Evolutionary conservation across 805 yeast species (phyloP).

Genomic region (Candida boleticola): DNA sequence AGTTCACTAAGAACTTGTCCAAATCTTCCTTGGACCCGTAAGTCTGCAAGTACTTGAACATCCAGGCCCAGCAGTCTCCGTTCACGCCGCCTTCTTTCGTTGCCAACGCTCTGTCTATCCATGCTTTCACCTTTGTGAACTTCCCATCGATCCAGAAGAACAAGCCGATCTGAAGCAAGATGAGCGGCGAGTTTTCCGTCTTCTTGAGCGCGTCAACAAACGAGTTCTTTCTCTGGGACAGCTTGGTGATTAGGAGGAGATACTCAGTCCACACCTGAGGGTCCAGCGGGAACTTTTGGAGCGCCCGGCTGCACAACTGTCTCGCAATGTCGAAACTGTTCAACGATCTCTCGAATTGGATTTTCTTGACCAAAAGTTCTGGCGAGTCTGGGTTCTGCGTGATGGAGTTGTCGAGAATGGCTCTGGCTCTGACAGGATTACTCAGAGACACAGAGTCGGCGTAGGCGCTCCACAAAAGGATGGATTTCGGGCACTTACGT

Average conservation of each 20-base stretch:
- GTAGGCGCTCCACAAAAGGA: conserved; percentile 54
- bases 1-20: conserved; percentile 31
- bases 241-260: conserved; percentile 44
- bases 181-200: conserved; percentile 57
- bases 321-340: conserved; percentile 53
- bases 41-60: conserved; percentile 43
- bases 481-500: conserved; percentile 41
- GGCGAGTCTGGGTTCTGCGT: conserved; percentile 49
- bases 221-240: conserved; percentile 53
- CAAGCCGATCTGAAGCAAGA: conserved; percentile 63
- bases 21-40: conserved; percentile 38
- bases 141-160: conserved; percentile 68
- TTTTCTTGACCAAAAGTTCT: conserved; percentile 55
- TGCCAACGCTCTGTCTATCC: conserved; percentile 71
- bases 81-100: conserved; percentile 41
- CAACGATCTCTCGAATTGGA: conserved; percentile 53
- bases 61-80: conserved; percentile 81
- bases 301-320: conserved; percentile 54
- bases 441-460: conserved; percentile 46
- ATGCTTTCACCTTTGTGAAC: conserved; percentile 58
- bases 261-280: conserved; percentile 66
- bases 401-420: conserved; percentile 67
- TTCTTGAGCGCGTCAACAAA: conserved; percentile 69
- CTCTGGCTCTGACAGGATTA: conserved; percentile 55
- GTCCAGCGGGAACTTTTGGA: conserved; percentile 56